Conservation (phyloP, 192 early-diverging fungal genomes). For the Tieghemiomyces parasiticus region DNA sequence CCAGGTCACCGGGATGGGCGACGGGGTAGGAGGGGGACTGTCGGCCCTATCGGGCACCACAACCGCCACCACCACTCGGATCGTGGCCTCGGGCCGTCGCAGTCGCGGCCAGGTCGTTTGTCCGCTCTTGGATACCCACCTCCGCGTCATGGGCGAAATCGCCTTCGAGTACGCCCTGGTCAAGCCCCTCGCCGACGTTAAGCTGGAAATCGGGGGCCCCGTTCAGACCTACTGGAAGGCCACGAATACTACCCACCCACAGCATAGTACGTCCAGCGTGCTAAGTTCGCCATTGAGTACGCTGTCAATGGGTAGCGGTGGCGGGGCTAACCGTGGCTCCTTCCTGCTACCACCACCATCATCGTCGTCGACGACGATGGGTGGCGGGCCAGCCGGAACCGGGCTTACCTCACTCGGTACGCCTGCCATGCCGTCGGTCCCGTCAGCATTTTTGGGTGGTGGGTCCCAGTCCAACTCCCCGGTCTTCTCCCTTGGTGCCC, state of each 20-base stretch:
- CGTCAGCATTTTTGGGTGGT: background rate
- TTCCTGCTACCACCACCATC: slow-evolving; percentile 13
- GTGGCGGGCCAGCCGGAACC: background rate
- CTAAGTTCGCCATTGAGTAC: background rate
- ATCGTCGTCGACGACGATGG: background rate
- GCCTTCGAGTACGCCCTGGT: slow-evolving; percentile 69
- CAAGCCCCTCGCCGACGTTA: slow-evolving; percentile 72
- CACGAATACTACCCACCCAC: slow-evolving; percentile 46
- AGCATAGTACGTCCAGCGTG: slow-evolving; percentile 1
- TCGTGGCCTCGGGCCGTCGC: too few relatives aligned
- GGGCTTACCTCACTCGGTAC: background rate
- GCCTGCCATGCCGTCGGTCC: background rate
- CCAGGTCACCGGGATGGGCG: too few relatives aligned
- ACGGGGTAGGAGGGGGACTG: too few relatives aligned
- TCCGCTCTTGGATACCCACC: slow-evolving; percentile 80
- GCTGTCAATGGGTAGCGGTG: background rate
- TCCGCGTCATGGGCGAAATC: slow-evolving; percentile 85
- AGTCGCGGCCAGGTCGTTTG: slow-evolving; percentile 20
- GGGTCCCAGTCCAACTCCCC: background rate
- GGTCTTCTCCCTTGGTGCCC: too few relatives aligned
- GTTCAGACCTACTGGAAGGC: slow-evolving; percentile 99
- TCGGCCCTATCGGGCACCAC: too few relatives aligned
- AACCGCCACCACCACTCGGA: too few relatives aligned
- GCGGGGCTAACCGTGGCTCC: too few relatives aligned
- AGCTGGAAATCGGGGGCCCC: slow-evolving; percentile 85